Base-by-base conservation (phyloP, 2,329 filamentous ascomycete species). In the Fusarium sambucinum region DNA sequence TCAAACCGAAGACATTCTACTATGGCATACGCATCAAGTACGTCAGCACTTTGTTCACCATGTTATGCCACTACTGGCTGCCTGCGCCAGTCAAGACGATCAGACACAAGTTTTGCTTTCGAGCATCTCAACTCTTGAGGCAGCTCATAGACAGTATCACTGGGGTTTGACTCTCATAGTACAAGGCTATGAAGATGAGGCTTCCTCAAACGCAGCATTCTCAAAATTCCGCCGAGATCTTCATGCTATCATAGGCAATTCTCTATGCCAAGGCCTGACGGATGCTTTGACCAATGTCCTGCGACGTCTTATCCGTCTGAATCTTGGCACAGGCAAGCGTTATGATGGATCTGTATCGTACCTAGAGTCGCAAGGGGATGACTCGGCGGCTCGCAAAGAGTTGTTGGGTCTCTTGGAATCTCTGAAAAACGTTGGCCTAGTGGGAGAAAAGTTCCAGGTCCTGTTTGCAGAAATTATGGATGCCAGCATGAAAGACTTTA, bases 381-480 rank as follows among this genome's bases (percentile, higher is more conserved):
- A 79, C 12, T 76, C 80, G 4, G 77, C 71, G 51, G 81, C 85
- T 58, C 81, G 83, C 35, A 79, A 82, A 32, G 84, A 87, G 50
- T 78, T 92, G 46, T 77, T 87, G 30, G 75, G 82, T 40, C 78
- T 92, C 19, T 80, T 91, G 3, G 83, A 86, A 48, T 85, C 87
- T 11, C 79, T 94, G 17, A 81, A 85, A 68, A 83, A 86, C 46
- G 87, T 93, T 23, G 92, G 91, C 1, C 80, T 94, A 19, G 89
- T 89, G 2, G 90, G 90, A 27, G 89, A 92, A 72, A 83, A 81
- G 48, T 91, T 92, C 52, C 89, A 93, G 73, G 85, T 90, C 30
- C 82, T 91, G 35, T 90, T 93, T 72, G 92, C 90, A 17, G 88
- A 91, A 76, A 84, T 91, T 27, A 89, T 93, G 83, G 85, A 93